Percentiles rank a stretch among this genome's conserved stretches.
Evolutionary conservation across 257 asterid genomes (phyloP).

Genomic region (Nicotiana obtusifolia): DNA sequence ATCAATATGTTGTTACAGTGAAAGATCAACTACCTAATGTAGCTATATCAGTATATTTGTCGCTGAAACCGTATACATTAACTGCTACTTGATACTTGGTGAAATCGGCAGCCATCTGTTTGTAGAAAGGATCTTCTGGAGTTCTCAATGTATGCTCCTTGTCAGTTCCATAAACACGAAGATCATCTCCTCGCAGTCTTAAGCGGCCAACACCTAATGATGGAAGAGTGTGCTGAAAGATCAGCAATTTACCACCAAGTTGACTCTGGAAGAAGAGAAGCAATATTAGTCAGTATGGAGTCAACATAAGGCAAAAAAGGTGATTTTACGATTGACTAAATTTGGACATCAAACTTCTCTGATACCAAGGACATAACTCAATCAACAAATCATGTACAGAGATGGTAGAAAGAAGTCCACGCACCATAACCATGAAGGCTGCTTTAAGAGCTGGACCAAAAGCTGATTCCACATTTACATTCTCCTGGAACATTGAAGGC

Average conservation of each 20-base stretch:
- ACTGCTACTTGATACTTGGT: slow-evolving; percentile 86
- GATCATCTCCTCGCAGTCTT: slow-evolving; percentile 82
- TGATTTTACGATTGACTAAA: background rate
- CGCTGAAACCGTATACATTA: slow-evolving; percentile 81
- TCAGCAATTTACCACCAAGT: slow-evolving; percentile 90
- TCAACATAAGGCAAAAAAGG: background rate
- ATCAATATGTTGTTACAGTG: background rate
- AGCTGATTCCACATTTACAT: slow-evolving; percentile 86
- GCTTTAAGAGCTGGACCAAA: slow-evolving; percentile 97
- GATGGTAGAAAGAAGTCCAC: slow-evolving; percentile 23
- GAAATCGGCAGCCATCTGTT: slow-evolving; percentile 99
- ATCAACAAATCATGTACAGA: background rate
- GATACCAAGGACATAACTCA: background rate
- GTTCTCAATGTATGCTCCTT: slow-evolving; percentile 71
- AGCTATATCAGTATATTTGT: slow-evolving; percentile 80
- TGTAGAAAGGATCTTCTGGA: slow-evolving; percentile 93
- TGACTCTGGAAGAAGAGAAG: slow-evolving; percentile 55
- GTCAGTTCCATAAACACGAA: slow-evolving; percentile 74
- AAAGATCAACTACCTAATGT: slow-evolving; percentile 51
- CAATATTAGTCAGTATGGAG: background rate
- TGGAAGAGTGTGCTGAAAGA: slow-evolving; percentile 81
- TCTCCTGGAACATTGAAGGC: slow-evolving; percentile 87
- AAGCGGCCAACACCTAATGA: slow-evolving; percentile 91
- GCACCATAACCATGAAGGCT: slow-evolving; percentile 85
- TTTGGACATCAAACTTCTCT: background rate